Conservation (phyloP, 2,329 filamentous ascomycete genomes). For the Aureobasidium sp. region DNA sequence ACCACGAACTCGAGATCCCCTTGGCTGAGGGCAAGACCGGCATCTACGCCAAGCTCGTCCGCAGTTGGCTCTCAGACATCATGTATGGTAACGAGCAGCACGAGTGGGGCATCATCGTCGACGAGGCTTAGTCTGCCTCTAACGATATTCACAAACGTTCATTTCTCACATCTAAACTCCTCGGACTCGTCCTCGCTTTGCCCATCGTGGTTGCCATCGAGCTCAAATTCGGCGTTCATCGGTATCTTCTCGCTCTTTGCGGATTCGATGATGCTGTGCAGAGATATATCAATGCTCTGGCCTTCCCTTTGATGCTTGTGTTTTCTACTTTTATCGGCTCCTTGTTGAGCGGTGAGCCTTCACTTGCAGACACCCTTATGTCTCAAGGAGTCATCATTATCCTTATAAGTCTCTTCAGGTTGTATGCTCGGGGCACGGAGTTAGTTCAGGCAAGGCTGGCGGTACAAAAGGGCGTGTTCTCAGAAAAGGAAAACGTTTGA, state of each 20-base stretch:
- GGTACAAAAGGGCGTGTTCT: background rate
- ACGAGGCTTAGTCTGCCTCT: constrained; percentile 33
- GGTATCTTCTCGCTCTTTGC: too few species aligned
- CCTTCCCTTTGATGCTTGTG: background rate
- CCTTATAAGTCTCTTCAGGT: constrained; percentile 1
- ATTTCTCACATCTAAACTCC: background rate
- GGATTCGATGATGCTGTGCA: background rate
- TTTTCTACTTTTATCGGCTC: background rate
- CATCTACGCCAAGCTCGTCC: constrained; percentile 86
- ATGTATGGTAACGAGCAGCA: constrained; percentile 97
- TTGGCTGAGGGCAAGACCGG: constrained; percentile 89
- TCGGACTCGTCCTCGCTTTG: background rate
- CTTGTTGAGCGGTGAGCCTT: background rate
- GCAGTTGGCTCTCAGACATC: constrained; percentile 95
- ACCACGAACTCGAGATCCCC: constrained; percentile 86
- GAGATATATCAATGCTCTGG: background rate
- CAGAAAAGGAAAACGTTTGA: background rate
- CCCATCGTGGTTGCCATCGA: background rate
- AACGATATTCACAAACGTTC: background rate
- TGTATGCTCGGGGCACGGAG: background rate
- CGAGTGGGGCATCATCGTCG: constrained; percentile 77
- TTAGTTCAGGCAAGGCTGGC: too few species aligned
- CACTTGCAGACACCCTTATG: background rate
- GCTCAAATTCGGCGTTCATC: background rate
- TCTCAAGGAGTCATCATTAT: background rate